Conservation (phyloP, 192 early-diverging fungal genomes). For the Chytriomyces confervae region DNA sequence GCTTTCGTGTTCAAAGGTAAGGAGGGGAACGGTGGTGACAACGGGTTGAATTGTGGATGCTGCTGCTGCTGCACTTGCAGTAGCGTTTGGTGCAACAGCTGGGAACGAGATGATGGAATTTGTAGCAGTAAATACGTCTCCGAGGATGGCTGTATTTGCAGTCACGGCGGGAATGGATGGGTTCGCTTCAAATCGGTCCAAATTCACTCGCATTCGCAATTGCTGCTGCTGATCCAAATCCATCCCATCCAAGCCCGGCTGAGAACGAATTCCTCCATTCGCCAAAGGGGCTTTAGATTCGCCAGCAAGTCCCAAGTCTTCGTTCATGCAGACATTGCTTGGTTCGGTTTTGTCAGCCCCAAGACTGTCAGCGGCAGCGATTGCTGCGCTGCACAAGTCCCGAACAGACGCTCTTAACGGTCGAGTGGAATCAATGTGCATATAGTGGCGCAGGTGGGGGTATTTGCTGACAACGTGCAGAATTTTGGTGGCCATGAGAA, state of each 20-base stretch:
- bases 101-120: background rate
- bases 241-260: background rate
- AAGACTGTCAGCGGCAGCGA: conserved; percentile 3
- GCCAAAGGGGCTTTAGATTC: background rate
- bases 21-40: background rate
- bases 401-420: conserved; percentile 9
- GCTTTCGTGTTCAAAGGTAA: conserved; percentile 1
- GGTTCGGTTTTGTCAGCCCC: background rate
- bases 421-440: conserved; percentile 41
- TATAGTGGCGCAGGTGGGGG: conserved; percentile 71
- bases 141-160: background rate
- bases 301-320: background rate
- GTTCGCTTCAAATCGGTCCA: background rate
- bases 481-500: conserved; percentile 81
- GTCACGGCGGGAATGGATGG: background rate
- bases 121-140: background rate
- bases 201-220: background rate
- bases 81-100: background rate
- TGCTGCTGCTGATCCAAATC: background rate
- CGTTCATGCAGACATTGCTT: background rate
- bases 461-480: conserved; percentile 91
- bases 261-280: background rate
- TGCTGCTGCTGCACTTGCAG: background rate
- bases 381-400: conserved; percentile 17
- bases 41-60: background rate